Evolutionary conservation across 371 early-diverging fungal species (phyloP).

Genomic region (Apophysomyces sp.): DNA sequence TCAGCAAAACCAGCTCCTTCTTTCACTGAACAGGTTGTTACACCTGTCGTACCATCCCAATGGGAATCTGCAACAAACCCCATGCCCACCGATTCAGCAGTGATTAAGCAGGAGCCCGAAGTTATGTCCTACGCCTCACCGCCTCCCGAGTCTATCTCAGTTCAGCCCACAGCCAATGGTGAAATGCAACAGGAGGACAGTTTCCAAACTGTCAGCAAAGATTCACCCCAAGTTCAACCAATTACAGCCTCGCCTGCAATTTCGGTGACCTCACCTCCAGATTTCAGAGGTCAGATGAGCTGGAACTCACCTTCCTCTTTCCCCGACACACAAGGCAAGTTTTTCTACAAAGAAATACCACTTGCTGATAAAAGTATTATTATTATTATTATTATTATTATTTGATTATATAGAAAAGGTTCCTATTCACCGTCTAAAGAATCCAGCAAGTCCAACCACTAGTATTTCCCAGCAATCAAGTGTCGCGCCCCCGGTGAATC

Average conservation of each 20-base stretch:
- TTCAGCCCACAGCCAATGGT: no score
- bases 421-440: constrained; percentile 40
- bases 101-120: not conserved
- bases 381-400: not conserved
- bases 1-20: constrained; percentile 6
- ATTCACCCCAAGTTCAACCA: not conserved
- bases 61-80: not conserved
- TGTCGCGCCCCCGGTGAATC: constrained; percentile 5
- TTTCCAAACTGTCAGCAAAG: not conserved
- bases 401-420: constrained; percentile 26
- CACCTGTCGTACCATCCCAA: constrained; percentile 17
- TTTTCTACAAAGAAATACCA: no score
- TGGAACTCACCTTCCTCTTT: not conserved
- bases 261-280: not conserved
- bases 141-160: no score
- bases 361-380: not conserved
- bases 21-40: constrained; percentile 3
- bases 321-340: not conserved
- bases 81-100: not conserved
- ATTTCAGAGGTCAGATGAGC: not conserved
- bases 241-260: not conserved
- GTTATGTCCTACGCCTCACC: no score
- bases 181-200: not conserved
- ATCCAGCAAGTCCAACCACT: not conserved
- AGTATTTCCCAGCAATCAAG: not conserved